These are phyloP conservation scores for Starmerella bombicola DNA, from an alignment of 805 yeast genomes.

Conservation along the genomic window DNA sequence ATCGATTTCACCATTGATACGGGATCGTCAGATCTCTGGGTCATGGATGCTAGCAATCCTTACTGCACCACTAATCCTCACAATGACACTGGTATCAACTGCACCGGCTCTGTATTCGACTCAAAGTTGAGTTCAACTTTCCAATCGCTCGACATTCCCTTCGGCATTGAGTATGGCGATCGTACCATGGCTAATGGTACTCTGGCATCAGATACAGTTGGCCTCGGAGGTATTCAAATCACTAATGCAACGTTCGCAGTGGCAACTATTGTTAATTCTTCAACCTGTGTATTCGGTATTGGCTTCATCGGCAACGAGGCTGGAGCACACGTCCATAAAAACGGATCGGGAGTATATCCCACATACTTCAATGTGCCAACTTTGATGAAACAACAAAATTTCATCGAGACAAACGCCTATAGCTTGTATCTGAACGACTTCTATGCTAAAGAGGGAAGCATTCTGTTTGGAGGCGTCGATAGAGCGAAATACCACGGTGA, in stretches of 20 bases:
- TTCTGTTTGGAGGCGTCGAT: conserved; percentile 39
- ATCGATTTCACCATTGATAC: conserved; percentile 52
- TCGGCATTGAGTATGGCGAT: conserved; percentile 32
- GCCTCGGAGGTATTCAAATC: conserved; percentile 38
- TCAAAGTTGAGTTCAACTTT: conserved; percentile 25
- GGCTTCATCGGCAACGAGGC: conserved; percentile 29
- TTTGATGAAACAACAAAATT: conserved; percentile 39
- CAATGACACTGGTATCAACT: conserved; percentile 19
- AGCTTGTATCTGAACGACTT: conserved; percentile 35
- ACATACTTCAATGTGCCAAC: conserved; percentile 53
- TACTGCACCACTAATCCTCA: conserved; percentile 7
- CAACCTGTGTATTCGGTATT: conserved; percentile 40
- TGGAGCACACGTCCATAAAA: conserved; percentile 15
- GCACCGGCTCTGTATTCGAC: conserved; percentile 24
- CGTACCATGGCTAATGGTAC: conserved; percentile 39
- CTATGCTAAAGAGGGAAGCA: conserved; percentile 28
- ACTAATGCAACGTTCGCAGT: conserved; percentile 55
- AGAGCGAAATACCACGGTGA: conserved; percentile 33
- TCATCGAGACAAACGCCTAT: conserved; percentile 35
- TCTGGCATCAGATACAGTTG: conserved; percentile 40
- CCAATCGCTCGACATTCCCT: conserved; percentile 10
- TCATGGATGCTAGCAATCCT: conserved; percentile 24
- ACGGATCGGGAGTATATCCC: conserved; percentile 15
- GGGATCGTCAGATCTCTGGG: conserved; percentile 63
- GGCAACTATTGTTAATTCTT: conserved; percentile 51